Evolutionary conservation across 306 rosid genomes (phyloP).

Genomic region (Clitoria ternatea): DNA sequence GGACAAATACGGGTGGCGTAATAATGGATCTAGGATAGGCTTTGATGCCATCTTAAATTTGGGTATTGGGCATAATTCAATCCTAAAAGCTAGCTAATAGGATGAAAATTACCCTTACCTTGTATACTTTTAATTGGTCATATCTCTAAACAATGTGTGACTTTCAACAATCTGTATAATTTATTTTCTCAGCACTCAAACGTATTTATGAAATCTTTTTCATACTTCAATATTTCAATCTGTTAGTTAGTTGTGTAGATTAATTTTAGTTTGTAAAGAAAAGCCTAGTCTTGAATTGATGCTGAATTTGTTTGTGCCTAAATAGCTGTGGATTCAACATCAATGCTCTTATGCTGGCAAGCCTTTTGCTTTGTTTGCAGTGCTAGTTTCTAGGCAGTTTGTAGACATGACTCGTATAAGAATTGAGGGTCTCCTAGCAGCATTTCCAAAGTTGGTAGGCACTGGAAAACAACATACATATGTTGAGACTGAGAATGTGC

Average conservation of each 20-base stretch:
- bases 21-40: no score
- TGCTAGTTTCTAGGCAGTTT: slow-evolving; percentile 89
- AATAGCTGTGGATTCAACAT: not conserved
- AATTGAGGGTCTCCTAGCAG: slow-evolving; percentile 97
- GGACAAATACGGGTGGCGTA: no score
- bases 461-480: slow-evolving; percentile 95
- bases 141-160: no score
- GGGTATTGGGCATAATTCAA: no score
- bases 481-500: slow-evolving; percentile 94
- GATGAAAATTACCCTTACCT: no score
- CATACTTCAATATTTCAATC: not conserved
- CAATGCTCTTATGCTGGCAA: not conserved
- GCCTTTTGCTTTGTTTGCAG: slow-evolving; percentile 41
- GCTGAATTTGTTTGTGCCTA: not conserved
- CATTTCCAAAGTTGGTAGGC: slow-evolving; percentile 95
- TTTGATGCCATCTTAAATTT: no score
- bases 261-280: not conserved
- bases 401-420: slow-evolving; percentile 93
- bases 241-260: not conserved
- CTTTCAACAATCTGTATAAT: not conserved
- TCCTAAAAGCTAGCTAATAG: no score
- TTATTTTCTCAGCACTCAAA: not conserved
- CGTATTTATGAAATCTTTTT: not conserved
- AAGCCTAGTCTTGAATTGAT: not conserved
- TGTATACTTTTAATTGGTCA: no score